phyloP scores from a whole-genome alignment of 176 grass and related monocot species.

The Cenchrus fungigraminus region DNA sequence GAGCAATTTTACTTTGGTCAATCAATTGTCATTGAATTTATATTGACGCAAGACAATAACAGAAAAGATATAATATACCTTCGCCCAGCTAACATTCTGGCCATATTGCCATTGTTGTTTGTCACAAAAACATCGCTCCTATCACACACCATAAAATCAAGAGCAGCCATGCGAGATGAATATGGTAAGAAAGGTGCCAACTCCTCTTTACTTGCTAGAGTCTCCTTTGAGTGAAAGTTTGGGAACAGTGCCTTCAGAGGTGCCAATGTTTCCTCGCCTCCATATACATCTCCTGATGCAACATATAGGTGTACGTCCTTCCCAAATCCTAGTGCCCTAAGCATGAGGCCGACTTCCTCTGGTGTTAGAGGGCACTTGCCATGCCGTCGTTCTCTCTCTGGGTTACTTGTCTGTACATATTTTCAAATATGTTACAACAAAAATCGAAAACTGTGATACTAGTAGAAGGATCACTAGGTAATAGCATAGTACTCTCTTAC shows the following conservation, averaged over 20 bases:
- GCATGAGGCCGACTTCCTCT: constrained; percentile 87
- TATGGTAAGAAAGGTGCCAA: constrained; percentile 67
- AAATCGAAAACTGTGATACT: constrained; percentile 32
- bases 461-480: constrained; percentile 1
- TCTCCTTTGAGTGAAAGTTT: constrained; percentile 91
- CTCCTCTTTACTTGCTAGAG: constrained; percentile 77
- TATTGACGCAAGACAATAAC: background rate
- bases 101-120: constrained; percentile 99
- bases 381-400: constrained; percentile 76
- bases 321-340: constrained; percentile 83
- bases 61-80: constrained; percentile 59
- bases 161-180: constrained; percentile 96
- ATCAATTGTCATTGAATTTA: constrained; percentile 15
- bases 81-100: constrained; percentile 89
- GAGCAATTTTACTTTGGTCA: background rate
- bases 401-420: constrained; percentile 64
- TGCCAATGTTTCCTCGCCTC: constrained; percentile 80
- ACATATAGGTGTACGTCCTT: constrained; percentile 86
- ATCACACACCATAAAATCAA: constrained; percentile 94
- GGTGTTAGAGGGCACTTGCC: constrained; percentile 96
- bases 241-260: constrained; percentile 89
- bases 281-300: constrained; percentile 90
- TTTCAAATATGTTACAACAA: constrained; percentile 14
- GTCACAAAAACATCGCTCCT: constrained; percentile 79
- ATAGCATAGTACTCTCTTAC: constrained; percentile 52